Percentiles rank a stretch among this genome's conserved stretches.
phyloP scores from a whole-genome alignment of 768 basidiomycete species.

The Saitozyma podzolica region DNA sequence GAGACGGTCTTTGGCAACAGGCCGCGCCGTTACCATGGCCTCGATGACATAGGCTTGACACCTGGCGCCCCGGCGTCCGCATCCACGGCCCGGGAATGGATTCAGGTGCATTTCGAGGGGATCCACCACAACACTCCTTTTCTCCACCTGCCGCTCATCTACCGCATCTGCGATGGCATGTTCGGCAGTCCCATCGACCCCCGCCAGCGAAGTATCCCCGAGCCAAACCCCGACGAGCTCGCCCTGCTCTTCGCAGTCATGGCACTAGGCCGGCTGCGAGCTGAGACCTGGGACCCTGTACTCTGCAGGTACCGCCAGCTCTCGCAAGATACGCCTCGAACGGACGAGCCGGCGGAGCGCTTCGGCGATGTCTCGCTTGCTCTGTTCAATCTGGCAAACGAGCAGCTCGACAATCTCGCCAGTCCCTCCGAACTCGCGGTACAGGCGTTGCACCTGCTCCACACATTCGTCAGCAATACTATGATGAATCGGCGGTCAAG shows the following conservation, averaged over 20 bases:
- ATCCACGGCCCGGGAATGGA: conserved; percentile 14
- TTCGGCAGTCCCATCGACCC: not conserved
- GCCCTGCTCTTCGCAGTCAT: conserved; percentile 19
- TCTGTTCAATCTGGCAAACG: conserved; percentile 22
- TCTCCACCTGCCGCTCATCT: conserved; percentile 14
- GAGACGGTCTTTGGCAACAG: conserved; percentile 16
- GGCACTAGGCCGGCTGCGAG: conserved; percentile 18
- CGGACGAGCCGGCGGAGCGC: conserved; percentile 7
- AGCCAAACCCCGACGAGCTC: conserved; percentile 8
- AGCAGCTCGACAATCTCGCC: conserved; percentile 18
- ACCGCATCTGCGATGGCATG: conserved; percentile 6
- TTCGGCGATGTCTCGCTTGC: conserved; percentile 5
- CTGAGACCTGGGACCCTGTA: conserved; percentile 15
- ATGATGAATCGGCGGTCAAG: conserved; percentile 22
- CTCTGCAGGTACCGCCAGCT: conserved; percentile 2
- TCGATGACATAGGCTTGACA: conserved; percentile 15
- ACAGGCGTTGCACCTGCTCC: conserved; percentile 22
- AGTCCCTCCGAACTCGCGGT: conserved; percentile 20
- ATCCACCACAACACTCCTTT: conserved; percentile 31
- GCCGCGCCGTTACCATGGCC: conserved; percentile 10
- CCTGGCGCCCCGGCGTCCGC: conserved; percentile 4
- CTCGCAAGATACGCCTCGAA: not conserved
- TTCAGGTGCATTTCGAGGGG: conserved; percentile 21
- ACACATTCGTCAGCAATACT: conserved; percentile 28
- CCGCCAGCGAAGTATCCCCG: not conserved